These are phyloP conservation scores for Circinella minor DNA, from an alignment of 371 early-diverging fungal genomes.

Conservation along the genomic window DNA sequence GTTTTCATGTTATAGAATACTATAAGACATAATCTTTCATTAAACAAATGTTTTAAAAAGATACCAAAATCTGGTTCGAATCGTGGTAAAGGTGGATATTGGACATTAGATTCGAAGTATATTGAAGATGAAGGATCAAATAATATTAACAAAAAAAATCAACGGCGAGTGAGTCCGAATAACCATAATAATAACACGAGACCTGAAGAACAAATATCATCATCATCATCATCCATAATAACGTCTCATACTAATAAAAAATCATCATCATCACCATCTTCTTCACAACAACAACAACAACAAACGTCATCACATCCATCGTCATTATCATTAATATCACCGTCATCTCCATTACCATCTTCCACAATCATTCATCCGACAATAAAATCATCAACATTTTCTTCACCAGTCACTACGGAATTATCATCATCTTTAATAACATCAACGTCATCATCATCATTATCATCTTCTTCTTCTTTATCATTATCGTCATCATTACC, in stretches of 20 bases:
- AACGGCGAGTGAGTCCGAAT: background rate
- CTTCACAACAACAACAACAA: too few species aligned
- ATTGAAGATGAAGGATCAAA: constrained; percentile 17
- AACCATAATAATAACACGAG: constrained; percentile 5
- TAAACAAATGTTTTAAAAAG: constrained; percentile 75
- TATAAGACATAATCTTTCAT: constrained; percentile 78
- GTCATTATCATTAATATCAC: constrained; percentile 6
- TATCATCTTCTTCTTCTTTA: background rate
- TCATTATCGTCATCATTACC: background rate
- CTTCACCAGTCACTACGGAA: background rate
- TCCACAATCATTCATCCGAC: background rate
- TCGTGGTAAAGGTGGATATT: constrained; percentile 58
- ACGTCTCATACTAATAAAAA: background rate
- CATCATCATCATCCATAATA: background rate
- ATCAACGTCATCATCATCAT: background rate
- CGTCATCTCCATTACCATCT: constrained; percentile 5
- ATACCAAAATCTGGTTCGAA: constrained; percentile 56
- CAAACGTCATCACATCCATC: background rate
- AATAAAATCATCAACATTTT: background rate
- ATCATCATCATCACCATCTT: background rate
- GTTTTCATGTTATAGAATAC: constrained; percentile 56
- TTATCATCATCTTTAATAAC: background rate
- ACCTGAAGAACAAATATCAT: constrained; percentile 12
- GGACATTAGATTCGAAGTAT: constrained; percentile 50
- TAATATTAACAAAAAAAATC: background rate